Conservation (phyloP, 2,329 filamentous ascomycete genomes). For the Fusarium sp. region DNA sequence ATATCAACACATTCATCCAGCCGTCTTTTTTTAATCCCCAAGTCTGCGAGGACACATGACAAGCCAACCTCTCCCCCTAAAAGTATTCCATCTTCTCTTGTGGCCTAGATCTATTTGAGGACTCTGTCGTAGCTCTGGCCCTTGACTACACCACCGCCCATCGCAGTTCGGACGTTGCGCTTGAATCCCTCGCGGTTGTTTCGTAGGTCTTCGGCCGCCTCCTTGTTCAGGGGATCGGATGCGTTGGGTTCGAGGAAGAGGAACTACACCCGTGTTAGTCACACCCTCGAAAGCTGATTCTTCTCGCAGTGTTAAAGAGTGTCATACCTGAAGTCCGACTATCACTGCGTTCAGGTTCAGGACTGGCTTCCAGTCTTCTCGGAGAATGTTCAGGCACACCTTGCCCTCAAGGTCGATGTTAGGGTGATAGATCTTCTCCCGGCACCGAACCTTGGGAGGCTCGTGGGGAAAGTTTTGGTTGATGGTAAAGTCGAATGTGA, state of each 20-base stretch:
- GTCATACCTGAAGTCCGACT: constrained; percentile 83
- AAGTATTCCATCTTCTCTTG: constrained; percentile 12
- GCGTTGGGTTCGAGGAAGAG: constrained; percentile 98
- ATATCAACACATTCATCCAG: constrained; percentile 16
- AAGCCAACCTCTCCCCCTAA: background rate
- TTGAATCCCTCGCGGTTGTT: constrained; percentile 89
- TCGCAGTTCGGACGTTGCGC: constrained; percentile 86
- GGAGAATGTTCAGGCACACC: constrained; percentile 95
- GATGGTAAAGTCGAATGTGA: constrained; percentile 92
- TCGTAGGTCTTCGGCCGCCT: constrained; percentile 92
- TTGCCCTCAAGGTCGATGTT: constrained; percentile 99
- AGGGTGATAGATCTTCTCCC: constrained; percentile 98
- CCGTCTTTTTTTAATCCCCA: constrained; percentile 20
- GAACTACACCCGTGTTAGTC: constrained; percentile 69
- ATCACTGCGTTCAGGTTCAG: constrained; percentile 97
- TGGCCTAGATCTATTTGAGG: constrained; percentile 63
- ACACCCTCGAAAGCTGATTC: background rate
- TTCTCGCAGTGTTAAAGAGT: background rate
- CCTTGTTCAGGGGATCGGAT: constrained; percentile 97
- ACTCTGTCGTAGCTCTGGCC: constrained; percentile 83
- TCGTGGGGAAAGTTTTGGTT: constrained; percentile 97
- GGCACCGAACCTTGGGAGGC: constrained; percentile 96
- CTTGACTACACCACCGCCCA: constrained; percentile 83
- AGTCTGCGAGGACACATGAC: background rate
- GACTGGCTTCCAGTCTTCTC: constrained; percentile 99